Evolutionary conservation across 2,329 filamentous ascomycete genomes (phyloP), one percentile per base, ranked within the genome.

Genomic region (Alternaria arborescens): DNA sequence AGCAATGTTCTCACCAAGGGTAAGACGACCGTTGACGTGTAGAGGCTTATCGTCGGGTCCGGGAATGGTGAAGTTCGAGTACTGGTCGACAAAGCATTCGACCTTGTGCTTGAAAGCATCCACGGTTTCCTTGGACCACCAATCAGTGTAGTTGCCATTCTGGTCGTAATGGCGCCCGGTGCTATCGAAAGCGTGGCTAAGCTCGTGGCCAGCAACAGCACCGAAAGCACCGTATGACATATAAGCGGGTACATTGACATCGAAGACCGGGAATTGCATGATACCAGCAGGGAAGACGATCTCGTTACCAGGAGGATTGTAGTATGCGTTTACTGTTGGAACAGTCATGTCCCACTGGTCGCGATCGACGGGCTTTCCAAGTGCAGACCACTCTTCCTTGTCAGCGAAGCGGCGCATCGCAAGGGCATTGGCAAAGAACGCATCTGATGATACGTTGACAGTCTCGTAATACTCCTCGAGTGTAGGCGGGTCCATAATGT

Each of bases 241-340:
- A 67, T 91, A 92, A 24, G 85, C 79, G 0, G 89, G 89, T 1
- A 89, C 82, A 5, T 84, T 79, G 11, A 86, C 83, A 60, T 89
- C 86, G 69, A 91, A 91, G 2, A 88, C 80, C 0, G 89, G 89
- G 3, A 86, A 85, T 72, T 91, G 89, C 85, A 90, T 74, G 58
- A 91, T 89, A 0, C 88, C 89, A 0, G 88, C 88, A 1, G 87
- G 88, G 73, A 92, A 89, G 4, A 88, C 86, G 46, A 91, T 91
- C 69, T 88, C 86, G 68, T 91, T 91, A n/a, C 84, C 84, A 0
- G 84, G 82, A 28, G 84, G 85, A 64, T 87, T 86, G 74, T 91
- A 89, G 67, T 89, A 89, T 1, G 89, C 89, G 67, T 91, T 90
- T 10, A 77, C 70, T 52, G 85, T 88, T 1, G 86, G 81, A 0